Base-by-base conservation (phyloP, 2,329 filamentous ascomycete genomes). In the Sclerotinia subarctica region DNA sequence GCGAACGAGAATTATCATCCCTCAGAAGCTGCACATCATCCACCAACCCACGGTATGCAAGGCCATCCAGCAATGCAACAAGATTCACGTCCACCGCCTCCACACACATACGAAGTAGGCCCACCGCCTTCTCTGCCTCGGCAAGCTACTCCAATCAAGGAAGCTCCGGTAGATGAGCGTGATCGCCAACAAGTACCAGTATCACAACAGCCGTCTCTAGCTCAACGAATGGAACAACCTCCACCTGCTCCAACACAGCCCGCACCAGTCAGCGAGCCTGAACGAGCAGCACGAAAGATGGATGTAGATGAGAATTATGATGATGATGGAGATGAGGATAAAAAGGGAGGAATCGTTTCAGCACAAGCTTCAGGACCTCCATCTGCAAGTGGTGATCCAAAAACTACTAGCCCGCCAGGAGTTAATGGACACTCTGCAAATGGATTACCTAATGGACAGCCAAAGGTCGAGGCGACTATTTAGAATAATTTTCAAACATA, bases 291-390 rank as follows among this genome's bases (percentile, higher is more conserved):
- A 26, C 86, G 95, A 29, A 96, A 96, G 79, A 96, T 99, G 88
- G 94, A 98, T 8, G 92, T 98, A 26, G 94, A 99, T 73, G 95
- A 99, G 78, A 91, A 98, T 78, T 98, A 99, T 75, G 94, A 98
- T 78, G 94, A 98, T 75, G 94, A 94, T 68, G 92, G 88, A 5
- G 94, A 96, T 72, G 94, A 97, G 69, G 90, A 95, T 68, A 89
- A 90, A 81, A 90, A 90, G 77, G 77, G 82, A 11, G 83, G 80
- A 1, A 80, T 84, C 19, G 77, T 79, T 11, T 81, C 82, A 13
- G 78, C 78, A 21, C 79, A 81, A 15, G 79, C 77, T 13, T 82
- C 85, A 24, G 78, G 81, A 5, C 78, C 85, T 21, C 81, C 79
- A 21, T 77, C 77, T 38, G 71, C 72, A 53, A 68, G 74, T 47